Evolutionary conservation across 768 basidiomycete genomes (phyloP).

Genomic region (Psilocybe tampanensis): DNA sequence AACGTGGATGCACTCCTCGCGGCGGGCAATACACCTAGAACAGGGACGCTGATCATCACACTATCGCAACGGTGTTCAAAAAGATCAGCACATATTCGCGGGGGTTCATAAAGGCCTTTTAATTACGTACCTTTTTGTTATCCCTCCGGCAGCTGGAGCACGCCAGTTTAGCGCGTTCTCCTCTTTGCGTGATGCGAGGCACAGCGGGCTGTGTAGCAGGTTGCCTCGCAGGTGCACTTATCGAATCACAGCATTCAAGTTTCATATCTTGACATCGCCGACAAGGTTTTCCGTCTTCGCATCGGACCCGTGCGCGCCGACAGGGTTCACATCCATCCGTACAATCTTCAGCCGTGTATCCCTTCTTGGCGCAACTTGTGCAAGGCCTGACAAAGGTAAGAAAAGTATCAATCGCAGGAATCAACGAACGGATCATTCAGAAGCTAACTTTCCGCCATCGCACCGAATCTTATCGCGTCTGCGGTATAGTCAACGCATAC

Average conservation of each 20-base stretch:
- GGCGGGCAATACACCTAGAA: conserved; percentile 55
- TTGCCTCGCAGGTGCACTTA: conserved; percentile 22
- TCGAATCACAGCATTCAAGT: conserved; percentile 52
- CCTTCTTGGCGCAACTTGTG: conserved; percentile 56
- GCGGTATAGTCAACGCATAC: conserved; percentile 4
- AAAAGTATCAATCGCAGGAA: not conserved
- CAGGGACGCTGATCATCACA: conserved; percentile 69
- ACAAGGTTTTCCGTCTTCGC: conserved; percentile 52
- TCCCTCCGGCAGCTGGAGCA: conserved; percentile 63
- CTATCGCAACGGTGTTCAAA: conserved; percentile 30
- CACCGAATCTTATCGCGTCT: conserved; percentile 68
- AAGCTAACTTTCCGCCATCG: conserved; percentile 50
- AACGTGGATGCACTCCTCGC: conserved; percentile 58
- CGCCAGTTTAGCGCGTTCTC: conserved; percentile 59
- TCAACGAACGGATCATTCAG: not conserved
- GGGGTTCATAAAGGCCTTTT: not conserved
- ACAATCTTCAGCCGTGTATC: conserved; percentile 53
- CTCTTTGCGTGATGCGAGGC: conserved; percentile 24
- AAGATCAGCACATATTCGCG: not conserved
- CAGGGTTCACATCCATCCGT: conserved; percentile 65
- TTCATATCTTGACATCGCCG: conserved; percentile 53
- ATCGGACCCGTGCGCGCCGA: conserved; percentile 57
- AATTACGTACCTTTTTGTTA: conserved; percentile 58
- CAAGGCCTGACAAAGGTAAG: conserved; percentile 50
- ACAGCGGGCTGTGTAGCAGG: conserved; percentile 9